phyloP scores from a whole-genome alignment of 1,139 yeast species.

The Yamadazyma dendronema region DNA sequence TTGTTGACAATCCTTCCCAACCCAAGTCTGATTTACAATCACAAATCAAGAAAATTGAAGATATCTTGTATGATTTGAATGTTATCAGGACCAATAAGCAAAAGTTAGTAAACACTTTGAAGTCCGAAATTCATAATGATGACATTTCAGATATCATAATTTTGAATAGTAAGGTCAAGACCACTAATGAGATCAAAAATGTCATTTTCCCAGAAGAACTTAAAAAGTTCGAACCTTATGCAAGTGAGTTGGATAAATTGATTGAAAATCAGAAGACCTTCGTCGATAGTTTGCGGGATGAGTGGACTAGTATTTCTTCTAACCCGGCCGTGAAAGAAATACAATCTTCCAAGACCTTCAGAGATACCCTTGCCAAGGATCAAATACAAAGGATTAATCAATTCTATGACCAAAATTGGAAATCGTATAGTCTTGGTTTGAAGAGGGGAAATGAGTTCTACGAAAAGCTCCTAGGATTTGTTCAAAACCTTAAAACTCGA shows the following conservation, averaged over 20 bases:
- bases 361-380: constrained; percentile 21
- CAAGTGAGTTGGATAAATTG: constrained; percentile 65
- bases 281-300: constrained; percentile 53
- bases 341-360: constrained; percentile 34
- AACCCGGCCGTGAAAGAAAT: constrained; percentile 40
- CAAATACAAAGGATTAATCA: constrained; percentile 40
- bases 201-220: constrained; percentile 71
- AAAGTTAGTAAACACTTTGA: constrained; percentile 61
- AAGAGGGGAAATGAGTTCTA: constrained; percentile 66
- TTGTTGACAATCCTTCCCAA: constrained; percentile 21
- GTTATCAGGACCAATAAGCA: constrained; percentile 57
- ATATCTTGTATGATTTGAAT: constrained; percentile 44
- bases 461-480: constrained; percentile 47
- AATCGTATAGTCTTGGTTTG: constrained; percentile 56
- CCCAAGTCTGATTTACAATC: constrained; percentile 41
- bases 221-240: constrained; percentile 71
- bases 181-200: constrained; percentile 56
- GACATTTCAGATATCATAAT: constrained; percentile 81
- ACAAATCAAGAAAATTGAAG: constrained; percentile 44
- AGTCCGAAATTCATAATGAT: constrained; percentile 71
- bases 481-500: constrained; percentile 22
- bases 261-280: constrained; percentile 60
- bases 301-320: constrained; percentile 57
- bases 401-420: constrained; percentile 57
- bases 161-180: constrained; percentile 57